Evolutionary conservation across 2,329 filamentous ascomycete genomes (phyloP).

Genomic region (Ascochyta clinopodiicola): DNA sequence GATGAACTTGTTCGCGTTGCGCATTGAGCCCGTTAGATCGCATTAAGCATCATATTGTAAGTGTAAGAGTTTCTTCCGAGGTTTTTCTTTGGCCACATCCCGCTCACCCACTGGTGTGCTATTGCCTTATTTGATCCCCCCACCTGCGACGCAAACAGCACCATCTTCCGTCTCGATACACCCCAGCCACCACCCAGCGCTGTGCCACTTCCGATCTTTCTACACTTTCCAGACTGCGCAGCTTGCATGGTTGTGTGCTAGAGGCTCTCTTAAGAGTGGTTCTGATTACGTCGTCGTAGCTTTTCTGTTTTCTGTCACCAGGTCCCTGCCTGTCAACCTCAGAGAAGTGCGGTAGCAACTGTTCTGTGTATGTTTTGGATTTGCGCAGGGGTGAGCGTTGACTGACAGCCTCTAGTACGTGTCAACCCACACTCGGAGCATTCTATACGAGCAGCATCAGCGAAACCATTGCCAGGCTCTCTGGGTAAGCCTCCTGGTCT

Average conservation of each 20-base stretch:
- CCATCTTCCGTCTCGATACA: slow-evolving; percentile 39
- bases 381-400: slow-evolving; percentile 27
- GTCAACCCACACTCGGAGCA: slow-evolving; percentile 8
- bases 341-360: slow-evolving; percentile 19
- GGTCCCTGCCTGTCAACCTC: slow-evolving; percentile 7
- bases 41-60: slow-evolving; percentile 31
- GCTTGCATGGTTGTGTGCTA: slow-evolving; percentile 1
- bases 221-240: background rate
- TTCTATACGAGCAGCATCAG: slow-evolving; percentile 1
- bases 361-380: slow-evolving; percentile 34
- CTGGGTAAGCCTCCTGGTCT: slow-evolving; percentile 21
- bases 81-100: slow-evolving; percentile 16
- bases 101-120: slow-evolving; percentile 23
- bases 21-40: slow-evolving; percentile 25
- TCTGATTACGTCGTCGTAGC: slow-evolving; percentile 9
- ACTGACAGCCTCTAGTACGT: slow-evolving; percentile 33
- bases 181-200: slow-evolving; percentile 21
- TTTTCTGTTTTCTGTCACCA: background rate
- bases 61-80: slow-evolving; percentile 29
- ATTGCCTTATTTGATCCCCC: slow-evolving; percentile 22
- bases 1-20: slow-evolving; percentile 6
- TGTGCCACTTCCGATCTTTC: slow-evolving; percentile 13
- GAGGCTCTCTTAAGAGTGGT: background rate
- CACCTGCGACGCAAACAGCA: slow-evolving; percentile 13
- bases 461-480: background rate